phyloP scores from a whole-genome alignment of 768 basidiomycete genomes.

The Tricholoma terreum region DNA sequence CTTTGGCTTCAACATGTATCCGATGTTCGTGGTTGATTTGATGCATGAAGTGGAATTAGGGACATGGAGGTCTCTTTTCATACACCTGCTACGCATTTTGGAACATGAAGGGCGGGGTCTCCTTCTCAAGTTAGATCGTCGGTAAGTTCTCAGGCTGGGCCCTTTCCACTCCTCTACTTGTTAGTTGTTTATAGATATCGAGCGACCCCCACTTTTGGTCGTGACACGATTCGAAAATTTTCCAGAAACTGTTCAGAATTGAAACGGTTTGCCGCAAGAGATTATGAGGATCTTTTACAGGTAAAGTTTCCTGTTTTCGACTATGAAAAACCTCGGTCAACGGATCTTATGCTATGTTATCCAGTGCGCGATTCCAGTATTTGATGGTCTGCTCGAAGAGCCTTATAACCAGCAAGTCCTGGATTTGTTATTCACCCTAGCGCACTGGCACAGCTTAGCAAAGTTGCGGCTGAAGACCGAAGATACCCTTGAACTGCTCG shows the following conservation, averaged over 20 bases:
- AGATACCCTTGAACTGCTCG: constrained; percentile 7
- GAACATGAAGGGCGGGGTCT: constrained; percentile 8
- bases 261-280: constrained; percentile 24
- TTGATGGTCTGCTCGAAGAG: constrained; percentile 7
- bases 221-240: constrained; percentile 24
- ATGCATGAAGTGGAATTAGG: constrained; percentile 40
- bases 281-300: constrained; percentile 31
- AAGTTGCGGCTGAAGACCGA: constrained; percentile 3
- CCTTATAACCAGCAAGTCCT: constrained; percentile 16
- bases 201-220: constrained; percentile 13
- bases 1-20: constrained; percentile 22
- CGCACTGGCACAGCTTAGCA: constrained; percentile 29
- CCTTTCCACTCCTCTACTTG: neutral
- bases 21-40: constrained; percentile 30
- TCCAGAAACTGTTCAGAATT: constrained; percentile 21
- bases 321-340: no score
- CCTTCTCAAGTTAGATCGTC: constrained; percentile 18
- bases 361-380: constrained; percentile 10
- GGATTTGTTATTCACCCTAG: constrained; percentile 23
- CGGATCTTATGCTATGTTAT: neutral
- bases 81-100: constrained; percentile 33
- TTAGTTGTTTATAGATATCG: neutral
- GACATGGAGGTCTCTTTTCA: constrained; percentile 33
- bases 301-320: no score
- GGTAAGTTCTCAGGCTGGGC: constrained; percentile 17